Percentiles rank a stretch among this genome's conserved stretches.
These are phyloP conservation scores for Dothideomycetes sp. DNA, from an alignment of 2,329 filamentous ascomycete genomes.

Conservation along the genomic window DNA sequence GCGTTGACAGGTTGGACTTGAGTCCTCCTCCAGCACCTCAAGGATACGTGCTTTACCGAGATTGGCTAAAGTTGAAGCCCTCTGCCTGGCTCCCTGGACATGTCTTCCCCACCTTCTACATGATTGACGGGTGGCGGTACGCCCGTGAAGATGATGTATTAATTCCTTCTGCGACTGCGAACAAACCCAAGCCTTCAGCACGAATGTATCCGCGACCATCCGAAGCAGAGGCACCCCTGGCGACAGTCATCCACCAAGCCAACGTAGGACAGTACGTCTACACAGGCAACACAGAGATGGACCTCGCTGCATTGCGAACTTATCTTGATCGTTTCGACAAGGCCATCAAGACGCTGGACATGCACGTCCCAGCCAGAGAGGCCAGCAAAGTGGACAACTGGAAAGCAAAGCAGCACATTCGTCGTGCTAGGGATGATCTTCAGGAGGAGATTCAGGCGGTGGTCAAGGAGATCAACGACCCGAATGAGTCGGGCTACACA, in stretches of 20 bases:
- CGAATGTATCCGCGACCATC: background rate
- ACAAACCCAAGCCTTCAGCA: background rate
- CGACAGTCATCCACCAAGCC: background rate
- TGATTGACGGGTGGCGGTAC: background rate
- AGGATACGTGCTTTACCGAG: constrained; percentile 3
- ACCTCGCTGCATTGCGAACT: constrained; percentile 1
- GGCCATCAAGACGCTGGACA: constrained; percentile 3
- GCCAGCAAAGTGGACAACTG: constrained; percentile 1
- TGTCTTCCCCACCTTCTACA: background rate
- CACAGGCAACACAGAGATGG: constrained; percentile 3
- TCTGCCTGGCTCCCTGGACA: background rate
- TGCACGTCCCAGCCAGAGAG: background rate
- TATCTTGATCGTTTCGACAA: constrained; percentile 3
- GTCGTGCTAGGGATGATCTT: constrained; percentile 1
- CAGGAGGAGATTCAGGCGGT: constrained; percentile 3
- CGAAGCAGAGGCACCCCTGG: background rate
- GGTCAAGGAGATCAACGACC: background rate
- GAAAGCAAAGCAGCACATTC: constrained; percentile 2
- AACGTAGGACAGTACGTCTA: constrained; percentile 4
- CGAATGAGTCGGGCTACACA: background rate
- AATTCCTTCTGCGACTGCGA: background rate
- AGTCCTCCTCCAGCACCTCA: background rate
- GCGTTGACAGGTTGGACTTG: no score
- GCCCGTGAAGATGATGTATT: background rate
- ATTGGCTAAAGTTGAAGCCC: background rate